Percentiles rank a stretch among this genome's conserved stretches.
Evolutionary conservation across 177 flowering plant species (phyloP).

Genomic region (Tripterygium wilfordii): DNA sequence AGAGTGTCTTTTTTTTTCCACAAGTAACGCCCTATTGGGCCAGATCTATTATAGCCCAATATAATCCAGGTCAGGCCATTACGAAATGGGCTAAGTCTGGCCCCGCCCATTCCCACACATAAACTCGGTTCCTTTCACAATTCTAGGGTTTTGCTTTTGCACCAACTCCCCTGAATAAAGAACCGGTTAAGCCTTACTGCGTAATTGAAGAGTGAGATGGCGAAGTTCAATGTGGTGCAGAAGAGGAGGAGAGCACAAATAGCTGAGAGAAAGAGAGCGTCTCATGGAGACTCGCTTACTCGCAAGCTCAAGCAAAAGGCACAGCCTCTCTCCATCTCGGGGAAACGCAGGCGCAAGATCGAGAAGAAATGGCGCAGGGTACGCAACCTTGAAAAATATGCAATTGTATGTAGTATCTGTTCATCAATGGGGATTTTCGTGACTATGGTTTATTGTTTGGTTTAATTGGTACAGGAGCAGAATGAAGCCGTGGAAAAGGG

Average conservation of each 20-base stretch:
- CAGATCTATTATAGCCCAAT: no score
- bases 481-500: conserved; percentile 70
- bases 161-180: no score
- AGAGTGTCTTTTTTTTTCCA: no score
- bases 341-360: conserved; percentile 88
- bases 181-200: conserved; percentile 28
- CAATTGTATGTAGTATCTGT: conserved; percentile 13
- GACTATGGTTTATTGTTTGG: background rate
- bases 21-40: no score
- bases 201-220: conserved; percentile 33
- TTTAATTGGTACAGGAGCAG: conserved; percentile 52
- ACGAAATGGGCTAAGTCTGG: no score
- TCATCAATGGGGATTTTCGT: background rate
- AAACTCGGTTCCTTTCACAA: no score
- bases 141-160: no score
- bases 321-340: conserved; percentile 54
- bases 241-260: conserved; percentile 50
- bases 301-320: conserved; percentile 57
- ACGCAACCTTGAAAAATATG: conserved; percentile 3
- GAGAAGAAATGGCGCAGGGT: conserved; percentile 83
- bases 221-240: conserved; percentile 76
- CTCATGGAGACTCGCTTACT: conserved; percentile 67
- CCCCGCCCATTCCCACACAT: no score
- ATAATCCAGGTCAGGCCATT: no score
- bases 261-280: conserved; percentile 45